A percentile compares a stretch with the other conserved stretches of the same genome.
These are phyloP conservation scores for Saccharomycopsis phalli DNA, from an alignment of 1,139 yeast species.

Conservation along the genomic window DNA sequence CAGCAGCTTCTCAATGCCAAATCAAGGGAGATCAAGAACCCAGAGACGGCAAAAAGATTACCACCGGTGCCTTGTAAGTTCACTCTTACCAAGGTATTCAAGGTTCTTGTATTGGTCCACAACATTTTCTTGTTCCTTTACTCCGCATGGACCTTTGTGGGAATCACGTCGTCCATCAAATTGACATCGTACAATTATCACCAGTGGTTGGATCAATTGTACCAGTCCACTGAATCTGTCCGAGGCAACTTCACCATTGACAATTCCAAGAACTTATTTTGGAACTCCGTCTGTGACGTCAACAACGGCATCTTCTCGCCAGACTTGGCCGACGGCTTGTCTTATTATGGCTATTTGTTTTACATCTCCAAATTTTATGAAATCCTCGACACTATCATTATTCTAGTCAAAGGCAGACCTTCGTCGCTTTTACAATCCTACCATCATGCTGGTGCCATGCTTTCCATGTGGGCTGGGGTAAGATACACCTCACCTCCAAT, in stretches of 20 bases:
- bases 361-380: constrained; percentile 68
- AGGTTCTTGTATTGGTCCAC: constrained; percentile 50
- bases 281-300: constrained; percentile 57
- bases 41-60: constrained; percentile 29
- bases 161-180: constrained; percentile 49
- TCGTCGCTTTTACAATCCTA: constrained; percentile 64
- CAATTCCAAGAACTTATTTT: constrained; percentile 30
- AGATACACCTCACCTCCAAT: constrained; percentile 67
- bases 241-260: constrained; percentile 1
- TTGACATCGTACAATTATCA: constrained; percentile 27
- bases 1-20: constrained; percentile 28
- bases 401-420: constrained; percentile 61
- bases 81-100: constrained; percentile 40
- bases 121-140: constrained; percentile 55
- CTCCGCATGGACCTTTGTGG: constrained; percentile 65
- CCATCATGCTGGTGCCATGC: constrained; percentile 78
- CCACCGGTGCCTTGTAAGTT: constrained; percentile 50
- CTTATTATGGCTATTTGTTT: constrained; percentile 58
- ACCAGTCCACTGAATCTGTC: constrained; percentile 14
- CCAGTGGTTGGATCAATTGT: constrained; percentile 24
- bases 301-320: constrained; percentile 50
- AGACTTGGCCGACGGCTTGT: constrained; percentile 36
- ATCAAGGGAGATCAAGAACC: constrained; percentile 21
- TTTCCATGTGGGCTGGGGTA: constrained; percentile 78
- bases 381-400: constrained; percentile 60